These are phyloP conservation scores for Echinosophora koreensis DNA, from an alignment of 306 rosid species.

Conservation along the genomic window DNA sequence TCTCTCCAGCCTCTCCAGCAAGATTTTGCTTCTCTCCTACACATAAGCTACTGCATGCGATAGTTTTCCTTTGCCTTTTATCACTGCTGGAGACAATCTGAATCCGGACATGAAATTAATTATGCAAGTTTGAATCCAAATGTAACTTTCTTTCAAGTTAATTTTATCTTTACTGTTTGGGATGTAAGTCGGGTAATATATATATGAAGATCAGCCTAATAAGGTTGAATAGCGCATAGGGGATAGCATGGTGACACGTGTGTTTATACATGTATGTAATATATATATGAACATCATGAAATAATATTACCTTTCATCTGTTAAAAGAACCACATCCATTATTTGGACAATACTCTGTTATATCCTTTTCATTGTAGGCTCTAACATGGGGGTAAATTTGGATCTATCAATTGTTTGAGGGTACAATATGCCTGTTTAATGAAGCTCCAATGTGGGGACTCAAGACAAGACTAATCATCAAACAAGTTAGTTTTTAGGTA, in stretches of 20 bases:
- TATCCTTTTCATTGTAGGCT: slow-evolving; percentile 1
- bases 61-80: no score
- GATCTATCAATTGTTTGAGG: slow-evolving; percentile 7
- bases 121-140: slow-evolving; percentile 32
- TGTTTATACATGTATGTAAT: slow-evolving; percentile 13
- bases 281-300: neutral
- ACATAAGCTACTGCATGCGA: no score
- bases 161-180: slow-evolving; percentile 6
- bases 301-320: neutral
- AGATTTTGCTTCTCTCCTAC: no score
- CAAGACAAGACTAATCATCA: neutral
- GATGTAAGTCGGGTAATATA: slow-evolving; percentile 21
- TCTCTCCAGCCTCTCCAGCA: no score
- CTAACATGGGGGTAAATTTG: slow-evolving; percentile 20
- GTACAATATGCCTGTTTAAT: neutral
- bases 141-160: slow-evolving; percentile 9
- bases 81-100: no score
- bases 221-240: neutral
- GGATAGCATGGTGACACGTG: slow-evolving; percentile 4
- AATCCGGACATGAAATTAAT: slow-evolving; percentile 26
- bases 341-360: neutral
- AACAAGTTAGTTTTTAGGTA: neutral
- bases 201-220: neutral
- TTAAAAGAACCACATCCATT: slow-evolving; percentile 1
- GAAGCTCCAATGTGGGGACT: slow-evolving; percentile 19